Evolutionary conservation across 768 basidiomycete genomes (phyloP).

Genomic region (Podaxis pistillaris): DNA sequence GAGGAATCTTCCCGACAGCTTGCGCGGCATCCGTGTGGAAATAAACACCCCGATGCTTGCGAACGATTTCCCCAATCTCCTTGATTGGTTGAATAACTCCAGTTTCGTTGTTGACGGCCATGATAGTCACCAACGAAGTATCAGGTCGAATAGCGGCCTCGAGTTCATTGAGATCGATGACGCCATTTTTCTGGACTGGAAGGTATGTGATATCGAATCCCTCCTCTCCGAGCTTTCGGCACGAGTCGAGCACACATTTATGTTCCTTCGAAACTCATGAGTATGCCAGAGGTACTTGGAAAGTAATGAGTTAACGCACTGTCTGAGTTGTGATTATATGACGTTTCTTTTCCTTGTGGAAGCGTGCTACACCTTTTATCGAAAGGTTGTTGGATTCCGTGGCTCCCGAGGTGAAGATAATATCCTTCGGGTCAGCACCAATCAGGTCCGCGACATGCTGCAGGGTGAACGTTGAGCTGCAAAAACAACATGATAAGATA

Average conservation of each 20-base stretch:
- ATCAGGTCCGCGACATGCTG: conserved; percentile 90
- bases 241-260: conserved; percentile 98
- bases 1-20: conserved; percentile 84
- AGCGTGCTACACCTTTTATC: conserved; percentile 95
- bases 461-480: conserved; percentile 2
- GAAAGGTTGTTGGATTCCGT: conserved; percentile 98
- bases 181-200: conserved; percentile 86
- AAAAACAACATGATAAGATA: neutral
- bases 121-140: conserved; percentile 92
- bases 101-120: conserved; percentile 99
- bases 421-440: conserved; percentile 93
- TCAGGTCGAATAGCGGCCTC: conserved; percentile 90
- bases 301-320: conserved; percentile 40
- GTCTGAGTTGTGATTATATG: conserved; percentile 97
- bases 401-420: conserved; percentile 96
- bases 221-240: conserved; percentile 91
- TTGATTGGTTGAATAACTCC: conserved; percentile 97
- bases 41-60: conserved; percentile 86
- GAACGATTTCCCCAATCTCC: conserved; percentile 86
- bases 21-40: conserved; percentile 99
- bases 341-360: conserved; percentile 89
- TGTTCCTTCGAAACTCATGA: conserved; percentile 64
- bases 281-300: neutral
- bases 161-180: conserved; percentile 75
- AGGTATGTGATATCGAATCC: conserved; percentile 98